Conservation (phyloP, 371 early-diverging fungal species). For the Gilbertella persicaria region DNA sequence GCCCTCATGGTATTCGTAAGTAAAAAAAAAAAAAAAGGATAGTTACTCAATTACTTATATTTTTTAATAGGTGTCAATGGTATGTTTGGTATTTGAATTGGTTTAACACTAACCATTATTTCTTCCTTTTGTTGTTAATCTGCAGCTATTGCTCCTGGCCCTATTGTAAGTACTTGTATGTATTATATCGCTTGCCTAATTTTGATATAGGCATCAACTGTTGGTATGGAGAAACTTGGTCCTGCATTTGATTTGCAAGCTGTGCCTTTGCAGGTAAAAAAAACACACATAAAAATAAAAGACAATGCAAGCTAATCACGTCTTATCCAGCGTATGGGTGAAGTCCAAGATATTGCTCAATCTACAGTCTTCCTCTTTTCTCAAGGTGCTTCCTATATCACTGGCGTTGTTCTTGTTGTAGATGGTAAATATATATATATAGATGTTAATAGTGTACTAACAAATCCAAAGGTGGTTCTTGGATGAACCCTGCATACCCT, state of each 20-base stretch:
- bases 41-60: neutral
- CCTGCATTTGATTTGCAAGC: conserved; percentile 17
- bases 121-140: neutral
- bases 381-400: conserved; percentile 62
- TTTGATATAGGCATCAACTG: conserved; percentile 18
- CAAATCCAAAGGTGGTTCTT: conserved; percentile 28
- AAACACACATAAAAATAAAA: neutral
- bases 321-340: conserved; percentile 47
- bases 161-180: conserved; percentile 31
- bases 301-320: conserved; percentile 2
- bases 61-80: conserved; percentile 25
- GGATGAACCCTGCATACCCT: conserved; percentile 19
- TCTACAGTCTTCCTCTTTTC: conserved; percentile 73
- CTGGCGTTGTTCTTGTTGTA: conserved; percentile 66
- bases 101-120: neutral
- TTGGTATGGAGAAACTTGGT: conserved; percentile 43
- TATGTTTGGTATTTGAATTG: neutral
- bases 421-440: conserved; percentile 54
- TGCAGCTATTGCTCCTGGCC: conserved; percentile 52
- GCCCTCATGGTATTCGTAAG: conserved; percentile 52
- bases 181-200: neutral
- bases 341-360: conserved; percentile 69
- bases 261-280: conserved; percentile 39
- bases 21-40: neutral
- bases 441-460: no score